These are phyloP conservation scores for Saccharomycopsis sp. DNA, from an alignment of 805 yeast species.

Conservation along the genomic window DNA sequence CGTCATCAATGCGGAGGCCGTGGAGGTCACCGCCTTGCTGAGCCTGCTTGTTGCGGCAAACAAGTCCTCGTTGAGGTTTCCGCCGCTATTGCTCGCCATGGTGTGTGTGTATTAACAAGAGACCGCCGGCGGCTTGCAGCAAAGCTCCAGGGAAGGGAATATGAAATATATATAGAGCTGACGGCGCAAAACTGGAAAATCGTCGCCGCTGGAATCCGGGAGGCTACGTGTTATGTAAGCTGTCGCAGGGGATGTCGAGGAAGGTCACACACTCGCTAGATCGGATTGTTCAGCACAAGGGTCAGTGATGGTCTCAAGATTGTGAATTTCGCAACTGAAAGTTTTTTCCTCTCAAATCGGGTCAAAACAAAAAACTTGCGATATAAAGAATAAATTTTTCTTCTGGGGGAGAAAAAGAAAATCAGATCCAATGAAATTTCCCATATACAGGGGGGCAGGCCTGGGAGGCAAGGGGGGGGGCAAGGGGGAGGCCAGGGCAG, in stretches of 20 bases:
- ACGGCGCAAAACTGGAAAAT: too few species aligned
- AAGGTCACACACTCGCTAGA: too few species aligned
- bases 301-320: neutral
- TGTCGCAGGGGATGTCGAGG: too few species aligned
- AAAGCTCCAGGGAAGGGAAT: neutral
- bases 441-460: neutral
- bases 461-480: too few species aligned
- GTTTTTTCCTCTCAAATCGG: neutral
- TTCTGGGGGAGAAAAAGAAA: too few species aligned
- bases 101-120: neutral
- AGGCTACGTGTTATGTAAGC: too few species aligned
- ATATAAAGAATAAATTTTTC: neutral
- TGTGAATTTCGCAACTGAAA: neutral
- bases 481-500: too few species aligned
- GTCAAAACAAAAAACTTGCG: neutral
- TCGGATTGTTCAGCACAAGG: too few species aligned
- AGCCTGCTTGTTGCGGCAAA: constrained; percentile 29
- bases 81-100: neutral
- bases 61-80: constrained; percentile 24
- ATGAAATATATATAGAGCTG: neutral
- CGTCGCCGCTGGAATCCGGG: too few species aligned
- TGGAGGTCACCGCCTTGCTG: constrained; percentile 45
- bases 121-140: neutral
- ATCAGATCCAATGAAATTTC: neutral
- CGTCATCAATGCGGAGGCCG: constrained; percentile 45